Base-by-base conservation (phyloP, 176 grass and related monocot genomes). In the Oryza meyeriana region DNA sequence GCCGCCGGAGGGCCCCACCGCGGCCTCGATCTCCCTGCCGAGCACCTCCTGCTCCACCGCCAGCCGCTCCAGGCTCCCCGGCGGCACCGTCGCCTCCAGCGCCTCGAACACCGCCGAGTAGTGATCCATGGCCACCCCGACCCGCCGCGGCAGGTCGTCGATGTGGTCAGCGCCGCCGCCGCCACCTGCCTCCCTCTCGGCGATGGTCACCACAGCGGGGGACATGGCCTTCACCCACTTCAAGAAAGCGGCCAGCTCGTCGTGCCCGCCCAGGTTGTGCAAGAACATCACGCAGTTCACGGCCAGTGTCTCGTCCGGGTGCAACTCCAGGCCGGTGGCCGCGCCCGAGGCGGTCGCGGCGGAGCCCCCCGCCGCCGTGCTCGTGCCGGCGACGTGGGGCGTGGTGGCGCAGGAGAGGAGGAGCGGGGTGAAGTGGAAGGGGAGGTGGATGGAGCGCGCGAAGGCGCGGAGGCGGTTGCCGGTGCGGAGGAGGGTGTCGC, bases 91-190 rank as follows among this genome's bases (percentile, higher is more conserved):
- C 12, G 96, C 96, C 75, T 98, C 96, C 20, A 98, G 87, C 10
- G 96, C 90, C 72, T 98, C 96, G 81, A 98, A 98, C 85, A 93
- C 85, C 17, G 89, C 93, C 24, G 67, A 74, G 81, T 98, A 98
- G 87, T 93, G 87, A 10, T 98, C 96, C 79, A 95, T 85, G 28
- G 90, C 85, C 35, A 83, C 79, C 4, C 61, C 74, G 1, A 78
- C 83, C 12, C 74, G 73, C 24, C 33, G 79, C 0, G 74, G 88
- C 5, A 90, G 79, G 27, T 83, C 88, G 74, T 90, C 83, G 66
- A 77, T 65, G 73, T 62, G 88, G 74, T 89, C 38, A 61, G 44
- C 61, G 13, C 81, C 76, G 27, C 64, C 66, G 64, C 58, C 85
- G 58, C 67, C 61, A 20, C 5, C 50, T 0, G 85, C 75, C 69